phyloP scores from a whole-genome alignment of 2,329 filamentous ascomycete species.

The Paramyrothecium sp. region DNA sequence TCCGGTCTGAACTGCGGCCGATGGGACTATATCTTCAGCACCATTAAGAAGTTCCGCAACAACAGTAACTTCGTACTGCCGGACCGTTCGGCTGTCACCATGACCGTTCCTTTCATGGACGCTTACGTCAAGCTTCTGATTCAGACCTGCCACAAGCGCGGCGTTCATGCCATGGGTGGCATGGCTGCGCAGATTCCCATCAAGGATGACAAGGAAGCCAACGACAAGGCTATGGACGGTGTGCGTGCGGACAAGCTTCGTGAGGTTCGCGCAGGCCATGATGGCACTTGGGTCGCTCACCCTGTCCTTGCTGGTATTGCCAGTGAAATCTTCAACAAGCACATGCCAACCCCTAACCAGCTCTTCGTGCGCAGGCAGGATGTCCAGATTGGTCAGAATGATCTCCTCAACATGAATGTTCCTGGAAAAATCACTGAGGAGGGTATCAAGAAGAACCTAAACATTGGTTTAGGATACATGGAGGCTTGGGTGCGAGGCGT shows the following conservation, averaged over 20 bases:
- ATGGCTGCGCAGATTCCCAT: conserved; percentile 99
- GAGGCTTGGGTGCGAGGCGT: conserved; percentile 95
- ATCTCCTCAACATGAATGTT: conserved; percentile 97
- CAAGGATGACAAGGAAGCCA: conserved; percentile 88
- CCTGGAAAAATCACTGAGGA: conserved; percentile 89
- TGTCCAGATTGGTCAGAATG: conserved; percentile 79
- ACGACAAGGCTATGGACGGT: conserved; percentile 90
- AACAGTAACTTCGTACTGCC: conserved; percentile 92
- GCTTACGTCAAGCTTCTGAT: conserved; percentile 94
- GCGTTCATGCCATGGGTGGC: conserved; percentile 98
- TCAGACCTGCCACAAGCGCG: conserved; percentile 94
- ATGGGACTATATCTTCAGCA: conserved; percentile 99
- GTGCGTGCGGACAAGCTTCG: conserved; percentile 95
- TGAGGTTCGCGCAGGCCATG: conserved; percentile 91
- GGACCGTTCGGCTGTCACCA: conserved; percentile 86
- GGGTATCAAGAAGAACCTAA: conserved; percentile 95
- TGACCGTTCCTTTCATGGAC: conserved; percentile 98
- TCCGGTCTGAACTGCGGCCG: conserved; percentile 96
- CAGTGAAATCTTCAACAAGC: conserved; percentile 89
- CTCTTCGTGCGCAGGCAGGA: conserved; percentile 89
- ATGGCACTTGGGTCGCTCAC: conserved; percentile 96
- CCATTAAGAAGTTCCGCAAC: conserved; percentile 99
- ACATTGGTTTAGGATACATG: conserved; percentile 97
- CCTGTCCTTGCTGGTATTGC: conserved; percentile 88
- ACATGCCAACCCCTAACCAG: conserved; percentile 99